Evolutionary conservation across 2,329 filamentous ascomycete genomes (phyloP), one percentile per base, ranked within the genome.

Genomic region (Beauveria asiatica): DNA sequence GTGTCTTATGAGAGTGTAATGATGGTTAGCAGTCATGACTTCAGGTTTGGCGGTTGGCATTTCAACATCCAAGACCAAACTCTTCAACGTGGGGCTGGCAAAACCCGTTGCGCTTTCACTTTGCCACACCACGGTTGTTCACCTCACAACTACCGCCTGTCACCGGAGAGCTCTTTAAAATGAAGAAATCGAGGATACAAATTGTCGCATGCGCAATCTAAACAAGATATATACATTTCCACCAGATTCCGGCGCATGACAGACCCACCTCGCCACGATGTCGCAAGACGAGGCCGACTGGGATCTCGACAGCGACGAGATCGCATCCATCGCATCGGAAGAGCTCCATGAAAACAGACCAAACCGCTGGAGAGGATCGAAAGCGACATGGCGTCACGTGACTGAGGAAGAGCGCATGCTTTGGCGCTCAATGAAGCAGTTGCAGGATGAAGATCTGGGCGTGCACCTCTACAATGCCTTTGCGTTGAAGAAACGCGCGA

Each of bases 391-490:
- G 90, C 77, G 76, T 58, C 67, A 72, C 10, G 75, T 83, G 61
- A 90, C 86, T 1, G 75, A 78, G 54, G 74, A 81, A 37, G 89
- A 92, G 62, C 80, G 87, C 16, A 78, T 80, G 8, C 78, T 89
- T 2, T 81, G 82, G 61, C 75, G 79, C 5, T 85, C 86, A 8
- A 76, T 96, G 59, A 81, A 87, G 61, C 79, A 83, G 50, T 70
- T 85, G 17, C 78, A 83, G 41, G 82, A 87, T 44, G 77, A 81
- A 57, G 87, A 97, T 69, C 75, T 97, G 11, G 79, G 83, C 0
- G 74, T 86, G 49, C 92, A 96, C 74, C 76, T 97, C 5, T 96
- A 90, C 74, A 90, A 94, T 71, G 80, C 87, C 0, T 87, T 88
- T 73, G 81, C 81, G 41, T 75, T 95, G 59, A 91, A 87, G 70